Conservation (phyloP, 225 moss, liverwort and hornwort genomes). For the Bryoerythrophyllum caledonicum region DNA sequence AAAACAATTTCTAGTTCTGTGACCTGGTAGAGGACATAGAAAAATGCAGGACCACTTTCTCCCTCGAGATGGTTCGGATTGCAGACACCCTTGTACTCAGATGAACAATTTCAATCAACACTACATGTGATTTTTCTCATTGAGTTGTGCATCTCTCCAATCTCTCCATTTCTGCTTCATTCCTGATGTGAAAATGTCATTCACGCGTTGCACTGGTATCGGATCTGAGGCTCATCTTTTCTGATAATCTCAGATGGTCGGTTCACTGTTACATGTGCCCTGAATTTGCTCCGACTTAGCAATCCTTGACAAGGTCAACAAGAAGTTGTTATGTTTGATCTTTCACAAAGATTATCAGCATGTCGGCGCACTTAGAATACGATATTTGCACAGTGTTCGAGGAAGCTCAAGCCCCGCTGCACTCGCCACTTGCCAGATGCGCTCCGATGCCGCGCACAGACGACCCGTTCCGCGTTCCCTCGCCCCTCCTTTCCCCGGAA, state of each 20-base stretch:
- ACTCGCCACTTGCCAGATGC: not conserved
- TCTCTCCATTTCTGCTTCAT: not conserved
- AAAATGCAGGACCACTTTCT: not conserved
- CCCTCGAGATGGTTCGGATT: no score
- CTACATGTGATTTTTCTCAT: not conserved
- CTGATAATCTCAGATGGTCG: not conserved
- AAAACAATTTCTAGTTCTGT: not conserved
- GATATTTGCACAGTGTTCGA: not conserved
- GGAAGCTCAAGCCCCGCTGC: not conserved
- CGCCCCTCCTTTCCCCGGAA: not conserved
- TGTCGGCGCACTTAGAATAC: not conserved
- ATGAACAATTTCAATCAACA: not conserved
- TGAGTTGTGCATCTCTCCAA: not conserved
- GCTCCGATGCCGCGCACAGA: not conserved
- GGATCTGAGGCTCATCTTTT: not conserved
- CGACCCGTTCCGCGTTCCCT: not conserved
- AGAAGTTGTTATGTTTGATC: not conserved
- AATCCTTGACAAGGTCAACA: constrained; percentile 2
- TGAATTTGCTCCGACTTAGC: not conserved
- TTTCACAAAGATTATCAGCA: not conserved
- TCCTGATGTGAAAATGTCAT: not conserved
- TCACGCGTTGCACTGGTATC: not conserved
- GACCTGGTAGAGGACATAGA: not conserved
- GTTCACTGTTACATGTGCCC: not conserved
- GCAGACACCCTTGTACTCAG: not conserved